Conservation (phyloP, 441 rosid genomes). For the Macaranga tanarius region DNA sequence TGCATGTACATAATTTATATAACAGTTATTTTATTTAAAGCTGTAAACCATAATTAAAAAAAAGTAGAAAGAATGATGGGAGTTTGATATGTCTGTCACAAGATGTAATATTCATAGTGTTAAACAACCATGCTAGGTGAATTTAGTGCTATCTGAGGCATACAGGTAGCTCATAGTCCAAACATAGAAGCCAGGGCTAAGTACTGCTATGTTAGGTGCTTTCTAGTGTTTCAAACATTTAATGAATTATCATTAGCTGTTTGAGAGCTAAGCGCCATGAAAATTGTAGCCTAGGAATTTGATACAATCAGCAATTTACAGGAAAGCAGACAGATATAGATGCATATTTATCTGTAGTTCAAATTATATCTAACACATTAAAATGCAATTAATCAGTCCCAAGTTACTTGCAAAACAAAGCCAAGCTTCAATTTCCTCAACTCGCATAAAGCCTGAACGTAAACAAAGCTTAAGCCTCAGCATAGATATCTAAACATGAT, state of each 20-base stretch:
- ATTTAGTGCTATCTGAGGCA: not conserved
- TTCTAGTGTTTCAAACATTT: not conserved
- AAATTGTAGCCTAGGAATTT: not conserved
- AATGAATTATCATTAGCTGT: not conserved
- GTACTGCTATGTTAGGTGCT: not conserved
- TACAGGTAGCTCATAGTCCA: not conserved
- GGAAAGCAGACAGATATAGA: no score
- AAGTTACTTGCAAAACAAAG: not conserved
- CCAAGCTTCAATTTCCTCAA: constrained; percentile 6
- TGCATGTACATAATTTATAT: not conserved
- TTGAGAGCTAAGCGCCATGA: not conserved
- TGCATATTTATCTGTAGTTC: no score
- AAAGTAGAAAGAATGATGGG: not conserved
- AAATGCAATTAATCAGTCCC: not conserved
- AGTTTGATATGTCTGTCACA: not conserved
- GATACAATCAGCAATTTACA: no score
- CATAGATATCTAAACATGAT: not conserved
- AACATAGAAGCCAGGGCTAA: not conserved
- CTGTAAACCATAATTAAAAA: not conserved
- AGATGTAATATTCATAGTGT: not conserved
- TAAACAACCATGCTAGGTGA: not conserved
- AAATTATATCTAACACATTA: not conserved
- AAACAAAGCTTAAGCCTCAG: not conserved
- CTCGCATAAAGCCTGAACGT: constrained; percentile 3
- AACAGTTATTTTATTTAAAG: not conserved